Evolutionary conservation across 2,329 filamentous ascomycete genomes (phyloP), one percentile per base, ranked within the genome.

Genomic region (Metarhizium rileyi): DNA sequence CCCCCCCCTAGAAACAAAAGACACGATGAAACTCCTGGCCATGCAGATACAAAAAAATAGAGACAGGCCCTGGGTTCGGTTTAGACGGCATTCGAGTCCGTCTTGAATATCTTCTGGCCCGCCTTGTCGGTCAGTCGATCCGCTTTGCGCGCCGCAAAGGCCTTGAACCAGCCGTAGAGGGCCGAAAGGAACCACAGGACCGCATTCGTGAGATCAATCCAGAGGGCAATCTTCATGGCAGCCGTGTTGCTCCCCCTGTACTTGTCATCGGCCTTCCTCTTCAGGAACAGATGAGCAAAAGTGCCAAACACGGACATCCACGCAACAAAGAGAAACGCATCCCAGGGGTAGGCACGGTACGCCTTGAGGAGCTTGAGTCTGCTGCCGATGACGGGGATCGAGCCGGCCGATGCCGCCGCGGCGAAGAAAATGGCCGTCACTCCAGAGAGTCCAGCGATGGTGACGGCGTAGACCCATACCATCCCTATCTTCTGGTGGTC

Each of bases 201-300:
- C 10, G 30, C 30, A 33, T 33, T 33, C 8, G 12, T 70, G 25
- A 89, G 61, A 61, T 88, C 83, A 25, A 89, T 66, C 82, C 84
- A 89, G 3, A 87, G 84, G 2, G 84, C 83, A 53, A 77, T 73
- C 67, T 85, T 84, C 86, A 89, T 89, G 6, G 61, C 47, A 4
- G 60, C 53, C 0, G 70, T 70, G 53, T 62, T 70, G 42, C 62
- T 64, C 27, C 69, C 71, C 61, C 74, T 66, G 63, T 73, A 74
- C 38, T 64, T 58, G 30, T 71, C 68, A 50, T 83, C 74, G 49
- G 73, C 74, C 53, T 80, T 66, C 46, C 78, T 74, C 30, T 73
- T 64, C 51, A 89, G 78, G 66, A 84, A 90, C 68, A 87, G 80
- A 52, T 73, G 77, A 14, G 81, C 86, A 56, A 90, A 89, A 52